Base-by-base conservation (phyloP, 2,329 filamentous ascomycete species). In the Ascocoryne sarcoides region DNA sequence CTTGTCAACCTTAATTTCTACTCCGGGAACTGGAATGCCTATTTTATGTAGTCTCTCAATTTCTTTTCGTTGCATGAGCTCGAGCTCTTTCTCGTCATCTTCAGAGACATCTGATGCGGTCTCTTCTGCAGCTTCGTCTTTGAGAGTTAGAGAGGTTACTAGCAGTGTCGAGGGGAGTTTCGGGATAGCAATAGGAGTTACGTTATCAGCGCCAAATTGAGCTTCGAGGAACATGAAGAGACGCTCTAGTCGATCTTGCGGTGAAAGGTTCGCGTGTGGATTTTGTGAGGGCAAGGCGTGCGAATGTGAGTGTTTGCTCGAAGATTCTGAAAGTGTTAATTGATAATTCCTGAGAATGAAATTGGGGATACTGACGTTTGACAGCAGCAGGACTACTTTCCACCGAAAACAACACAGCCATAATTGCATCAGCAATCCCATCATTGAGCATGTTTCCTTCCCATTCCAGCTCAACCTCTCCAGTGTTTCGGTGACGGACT, bases 401-500 rank as follows among this genome's bases (percentile, higher is more conserved):
- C 16, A 95, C 85, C 0, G 84, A 89, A 53, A 95, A 79, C 9
- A 98, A 72, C 2, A 95, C 87, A 1, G 88, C 88, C 71, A 96
- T 86, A 40, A 96, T 84, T 12, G 92, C 88, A 63, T 98, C 92
- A n/a, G 92, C 92, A 56, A 98, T 93, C 45, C 88, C 86, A 58
- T 98, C 92, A 61, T 96, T 98, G 57, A 95, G 81, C 67, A 95
- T 84, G 60, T 96, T 98, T 43, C 89, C 92, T 61, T 96, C 90
- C 92, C 92, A 98, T 63, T 95, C 88, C 2, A 96, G 70, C 60
- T 93, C 88, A 4, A 95, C 76, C 57, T 92, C 82, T 41, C 89
- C 84, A 50, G 78, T 81, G 46, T 70, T 75, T 48, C 75, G 75
- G 62, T 92, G 88, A 15, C 81, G 76, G n/a, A 96, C 79, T 5